phyloP scores from a whole-genome alignment of 2,329 filamentous ascomycete genomes.

The Sporothrix phasma region DNA sequence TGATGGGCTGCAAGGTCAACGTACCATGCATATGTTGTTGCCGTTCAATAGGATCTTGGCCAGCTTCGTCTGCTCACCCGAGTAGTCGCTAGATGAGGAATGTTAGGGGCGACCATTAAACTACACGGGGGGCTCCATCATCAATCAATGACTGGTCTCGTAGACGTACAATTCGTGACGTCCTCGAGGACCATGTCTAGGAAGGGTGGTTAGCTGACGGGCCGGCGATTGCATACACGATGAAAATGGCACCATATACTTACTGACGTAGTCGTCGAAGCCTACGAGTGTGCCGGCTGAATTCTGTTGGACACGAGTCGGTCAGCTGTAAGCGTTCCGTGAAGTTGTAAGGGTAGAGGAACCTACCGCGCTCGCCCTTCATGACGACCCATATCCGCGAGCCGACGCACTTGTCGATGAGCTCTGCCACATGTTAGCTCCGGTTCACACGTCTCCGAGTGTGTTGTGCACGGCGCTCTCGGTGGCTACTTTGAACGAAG shows the following conservation, averaged over 20 bases:
- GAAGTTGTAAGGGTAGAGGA: background rate
- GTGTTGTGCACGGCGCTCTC: background rate
- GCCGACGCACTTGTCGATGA: conserved; percentile 98
- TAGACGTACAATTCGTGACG: conserved; percentile 85
- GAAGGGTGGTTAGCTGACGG: conserved; percentile 15
- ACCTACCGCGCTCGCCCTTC: conserved; percentile 92
- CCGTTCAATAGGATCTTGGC: conserved; percentile 93
- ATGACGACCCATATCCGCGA: conserved; percentile 98
- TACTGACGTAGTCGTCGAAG: conserved; percentile 99
- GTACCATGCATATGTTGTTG: conserved; percentile 99
- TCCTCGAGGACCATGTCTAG: conserved; percentile 97
- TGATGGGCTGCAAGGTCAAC: conserved; percentile 17
- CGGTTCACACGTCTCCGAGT: too few species aligned
- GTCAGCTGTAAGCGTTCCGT: background rate
- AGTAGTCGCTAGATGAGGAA: conserved; percentile 63
- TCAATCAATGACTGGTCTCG: background rate
- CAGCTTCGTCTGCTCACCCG: conserved; percentile 76
- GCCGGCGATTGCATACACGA: background rate
- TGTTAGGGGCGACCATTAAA: background rate
- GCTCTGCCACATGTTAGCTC: conserved; percentile 46
- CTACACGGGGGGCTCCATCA: too few species aligned
- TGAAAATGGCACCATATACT: conserved; percentile 36
- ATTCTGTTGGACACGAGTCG: conserved; percentile 51
- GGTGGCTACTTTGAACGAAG: background rate
- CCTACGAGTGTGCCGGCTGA: conserved; percentile 87